Conservation (phyloP, 2,329 filamentous ascomycete genomes). For the Hypoxylon sp. region DNA sequence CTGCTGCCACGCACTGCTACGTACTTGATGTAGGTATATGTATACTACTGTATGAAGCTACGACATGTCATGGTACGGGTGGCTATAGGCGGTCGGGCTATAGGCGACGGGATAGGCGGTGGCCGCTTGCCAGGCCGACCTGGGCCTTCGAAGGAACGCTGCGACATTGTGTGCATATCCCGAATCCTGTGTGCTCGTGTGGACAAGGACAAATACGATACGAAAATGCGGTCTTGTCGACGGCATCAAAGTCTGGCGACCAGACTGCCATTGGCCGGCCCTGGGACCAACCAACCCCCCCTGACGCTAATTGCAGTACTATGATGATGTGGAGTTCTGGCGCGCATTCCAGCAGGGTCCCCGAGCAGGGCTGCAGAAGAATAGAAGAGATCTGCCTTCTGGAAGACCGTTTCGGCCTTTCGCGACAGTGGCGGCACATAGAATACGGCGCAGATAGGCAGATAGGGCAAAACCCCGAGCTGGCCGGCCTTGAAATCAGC, state of each 20-base stretch:
- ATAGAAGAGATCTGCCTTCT: conserved; percentile 35
- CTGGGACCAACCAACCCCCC: conserved; percentile 30
- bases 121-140: conserved; percentile 14
- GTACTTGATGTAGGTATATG: background rate
- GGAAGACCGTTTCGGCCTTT: conserved; percentile 35
- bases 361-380: conserved; percentile 37
- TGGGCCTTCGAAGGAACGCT: conserved; percentile 25
- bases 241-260: conserved; percentile 36
- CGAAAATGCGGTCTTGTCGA: conserved; percentile 37
- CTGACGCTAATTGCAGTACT: conserved; percentile 36
- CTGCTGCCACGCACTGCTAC: background rate
- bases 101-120: conserved; percentile 19
- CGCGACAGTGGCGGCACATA: conserved; percentile 19
- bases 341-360: conserved; percentile 32
- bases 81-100: conserved; percentile 19
- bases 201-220: conserved; percentile 31
- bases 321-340: conserved; percentile 37
- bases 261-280: conserved; percentile 30
- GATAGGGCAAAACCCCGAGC: conserved; percentile 1
- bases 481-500: conserved; percentile 23
- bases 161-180: conserved; percentile 18
- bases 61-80: too few relatives aligned
- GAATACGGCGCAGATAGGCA: background rate
- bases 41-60: background rate
- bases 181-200: conserved; percentile 5